phyloP scores from a whole-genome alignment of 73 alveolate genomes.

The Vitrella brassicaformis region DNA sequence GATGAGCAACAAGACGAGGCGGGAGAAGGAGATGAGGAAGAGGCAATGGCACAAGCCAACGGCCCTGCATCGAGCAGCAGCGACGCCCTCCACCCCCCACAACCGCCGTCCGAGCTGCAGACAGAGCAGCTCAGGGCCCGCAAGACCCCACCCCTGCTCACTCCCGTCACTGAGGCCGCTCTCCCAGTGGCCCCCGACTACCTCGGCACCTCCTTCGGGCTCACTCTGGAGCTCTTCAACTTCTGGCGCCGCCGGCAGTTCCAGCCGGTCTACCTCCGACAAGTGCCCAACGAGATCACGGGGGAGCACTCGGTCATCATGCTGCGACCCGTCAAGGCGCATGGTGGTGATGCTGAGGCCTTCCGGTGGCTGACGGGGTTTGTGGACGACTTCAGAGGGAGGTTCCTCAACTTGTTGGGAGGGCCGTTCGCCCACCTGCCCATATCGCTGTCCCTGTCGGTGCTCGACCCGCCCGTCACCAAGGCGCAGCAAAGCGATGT shows the following conservation, averaged over 20 bases:
- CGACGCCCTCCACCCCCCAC: conserved; percentile 9
- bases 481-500: no score
- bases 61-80: conserved; percentile 33
- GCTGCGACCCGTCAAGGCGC: conserved; percentile 49
- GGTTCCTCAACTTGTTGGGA: conserved; percentile 83
- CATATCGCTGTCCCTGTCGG: conserved; percentile 16
- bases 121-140: conserved; percentile 14
- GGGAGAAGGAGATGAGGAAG: conserved; percentile 29
- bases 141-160: conserved; percentile 3
- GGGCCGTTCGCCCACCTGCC: conserved; percentile 25
- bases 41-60: background rate
- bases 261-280: conserved; percentile 80
- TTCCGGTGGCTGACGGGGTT: conserved; percentile 71
- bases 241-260: conserved; percentile 94
- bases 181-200: conserved; percentile 53
- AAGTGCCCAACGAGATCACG: conserved; percentile 62
- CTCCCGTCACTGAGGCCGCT: conserved; percentile 6
- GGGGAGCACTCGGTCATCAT: conserved; percentile 97
- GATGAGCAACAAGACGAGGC: conserved; percentile 27
- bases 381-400: conserved; percentile 81
- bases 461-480: conserved; percentile 26
- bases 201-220: conserved; percentile 86
- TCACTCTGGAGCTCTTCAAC: conserved; percentile 71
- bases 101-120: background rate
- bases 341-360: conserved; percentile 53